Evolutionary conservation across 352 stramenopile genomes (phyloP), one percentile per base, ranked within the genome.

Genomic region (Pythium apleroticum): DNA sequence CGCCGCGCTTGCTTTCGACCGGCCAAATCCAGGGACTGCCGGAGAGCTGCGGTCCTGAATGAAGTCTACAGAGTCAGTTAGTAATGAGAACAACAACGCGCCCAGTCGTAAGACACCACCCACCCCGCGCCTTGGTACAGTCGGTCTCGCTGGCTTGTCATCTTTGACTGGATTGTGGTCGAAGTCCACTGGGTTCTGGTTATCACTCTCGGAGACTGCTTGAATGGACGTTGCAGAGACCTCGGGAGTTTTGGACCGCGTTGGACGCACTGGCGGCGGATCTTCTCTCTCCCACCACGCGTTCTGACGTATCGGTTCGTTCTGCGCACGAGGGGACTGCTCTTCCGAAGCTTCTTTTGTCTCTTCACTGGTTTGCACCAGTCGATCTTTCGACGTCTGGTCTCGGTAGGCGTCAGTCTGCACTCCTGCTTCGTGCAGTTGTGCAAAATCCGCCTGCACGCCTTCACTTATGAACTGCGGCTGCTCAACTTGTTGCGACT

Each of bases 11-110:
- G 19, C 41, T 39, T 48, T 15, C 35, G 43, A 45, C n/a, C 4
- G 25, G 33, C 2, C 37, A 28, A 20, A 7, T 63, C 54, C 4
- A 59, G 24, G 6, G 54, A 68, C 43, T 63, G 54, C 6, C 54
- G 53, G 4, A 59, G 17, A 0, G 54, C 52, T 1, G 31, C 56
- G 12, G 39, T 45, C 22, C 41, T 43, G n/a, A 33, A 62, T 14
- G 41, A 62, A 19, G 56, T 54, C 56, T 62, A 28, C 19, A 28
- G 3, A 52, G 20, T 3, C 10, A 54, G 22, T 3, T 39, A 19
- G n/a, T n/a, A n/a, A n/a, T n/a, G n/a, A n/a, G n/a, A n/a, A n/a
- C n/a, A n/a, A n/a, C n/a, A n/a, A n/a, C n/a, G n/a, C n/a, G n/a
- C n/a, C n/a, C n/a, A n/a, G n/a, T n/a, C n/a, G n/a, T n/a, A n/a